A percentile compares a stretch with the other conserved stretches of the same genome.
phyloP scores from a whole-genome alignment of 139 green algal species.

The Chlorella sp. region DNA sequence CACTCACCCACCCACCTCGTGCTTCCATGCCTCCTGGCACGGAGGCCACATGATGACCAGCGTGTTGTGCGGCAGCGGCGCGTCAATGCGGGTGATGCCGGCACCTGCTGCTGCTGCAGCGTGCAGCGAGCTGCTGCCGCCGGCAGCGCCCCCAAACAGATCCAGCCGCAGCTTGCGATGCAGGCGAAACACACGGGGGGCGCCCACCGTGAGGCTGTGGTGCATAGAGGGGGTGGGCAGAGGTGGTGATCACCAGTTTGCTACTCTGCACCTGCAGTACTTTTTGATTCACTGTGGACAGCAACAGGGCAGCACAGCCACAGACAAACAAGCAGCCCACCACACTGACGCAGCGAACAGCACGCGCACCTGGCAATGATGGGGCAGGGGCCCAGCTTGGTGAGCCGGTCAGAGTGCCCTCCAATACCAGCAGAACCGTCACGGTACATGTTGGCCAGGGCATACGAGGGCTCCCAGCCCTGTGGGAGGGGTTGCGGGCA shows the following conservation, averaged over 20 bases:
- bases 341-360: no score
- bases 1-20: slow-evolving; percentile 7
- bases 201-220: slow-evolving; percentile 39
- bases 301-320: no score
- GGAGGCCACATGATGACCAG: slow-evolving; percentile 48
- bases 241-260: no score
- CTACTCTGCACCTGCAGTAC: no score
- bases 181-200: slow-evolving; percentile 47
- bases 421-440: slow-evolving; percentile 28
- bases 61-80: slow-evolving; percentile 48
- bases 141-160: neutral
- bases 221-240: no score
- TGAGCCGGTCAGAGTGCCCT: slow-evolving; percentile 47
- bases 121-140: neutral
- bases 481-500: no score
- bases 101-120: neutral
- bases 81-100: slow-evolving; percentile 14
- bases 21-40: slow-evolving; percentile 48
- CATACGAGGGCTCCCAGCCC: slow-evolving; percentile 34
- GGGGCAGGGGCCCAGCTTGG: slow-evolving; percentile 37
- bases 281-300: no score
- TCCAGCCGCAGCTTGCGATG: slow-evolving; percentile 8
- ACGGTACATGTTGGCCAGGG: slow-evolving; percentile 43
- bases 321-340: no score
- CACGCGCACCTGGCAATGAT: slow-evolving; percentile 39